Percentiles rank a stretch among this genome's conserved stretches.
Evolutionary conservation across 768 basidiomycete species (phyloP).

Genomic region (Trametes villosa): DNA sequence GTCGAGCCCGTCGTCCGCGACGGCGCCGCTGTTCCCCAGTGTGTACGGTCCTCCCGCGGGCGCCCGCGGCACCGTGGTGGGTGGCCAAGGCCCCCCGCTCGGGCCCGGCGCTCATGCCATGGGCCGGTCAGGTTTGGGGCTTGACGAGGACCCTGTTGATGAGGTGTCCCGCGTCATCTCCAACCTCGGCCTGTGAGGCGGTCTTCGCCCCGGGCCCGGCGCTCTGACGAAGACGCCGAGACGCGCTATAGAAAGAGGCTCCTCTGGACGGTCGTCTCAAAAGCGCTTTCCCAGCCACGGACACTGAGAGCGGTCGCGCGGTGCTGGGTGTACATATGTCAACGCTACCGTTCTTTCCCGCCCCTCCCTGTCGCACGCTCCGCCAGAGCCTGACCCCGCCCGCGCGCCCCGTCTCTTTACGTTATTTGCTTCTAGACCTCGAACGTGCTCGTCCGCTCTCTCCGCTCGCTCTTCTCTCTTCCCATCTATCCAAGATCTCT

Average conservation of each 20-base stretch:
- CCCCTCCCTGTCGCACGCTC: constrained; percentile 11
- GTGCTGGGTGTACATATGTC: constrained; percentile 23
- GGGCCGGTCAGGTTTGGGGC: constrained; percentile 31
- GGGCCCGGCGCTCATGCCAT: constrained; percentile 27
- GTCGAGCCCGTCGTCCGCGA: constrained; percentile 78
- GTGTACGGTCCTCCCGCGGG: constrained; percentile 65
- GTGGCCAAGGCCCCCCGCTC: constrained; percentile 32
- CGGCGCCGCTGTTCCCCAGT: constrained; percentile 83
- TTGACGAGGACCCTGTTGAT: constrained; percentile 64
- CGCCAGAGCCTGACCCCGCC: constrained; percentile 13
- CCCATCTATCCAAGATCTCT: not conserved
- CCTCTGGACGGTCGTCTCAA: constrained; percentile 15
- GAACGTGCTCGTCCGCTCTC: constrained; percentile 23
- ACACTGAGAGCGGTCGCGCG: constrained; percentile 2
- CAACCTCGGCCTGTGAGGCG: constrained; percentile 42
- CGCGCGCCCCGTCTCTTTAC: constrained; percentile 11
- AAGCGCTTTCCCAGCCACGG: constrained; percentile 18
- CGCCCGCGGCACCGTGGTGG: constrained; percentile 33
- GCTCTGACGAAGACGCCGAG: not conserved
- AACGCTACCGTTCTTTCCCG: not conserved
- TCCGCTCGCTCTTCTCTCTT: constrained; percentile 13
- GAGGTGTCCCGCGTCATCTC: constrained; percentile 81
- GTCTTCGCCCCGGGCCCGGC: not conserved
- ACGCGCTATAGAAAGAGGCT: constrained; percentile 16
- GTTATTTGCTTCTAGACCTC: constrained; percentile 24